phyloP scores from a whole-genome alignment of 106 monocot genomes.

The Xerophyta viscosa region DNA sequence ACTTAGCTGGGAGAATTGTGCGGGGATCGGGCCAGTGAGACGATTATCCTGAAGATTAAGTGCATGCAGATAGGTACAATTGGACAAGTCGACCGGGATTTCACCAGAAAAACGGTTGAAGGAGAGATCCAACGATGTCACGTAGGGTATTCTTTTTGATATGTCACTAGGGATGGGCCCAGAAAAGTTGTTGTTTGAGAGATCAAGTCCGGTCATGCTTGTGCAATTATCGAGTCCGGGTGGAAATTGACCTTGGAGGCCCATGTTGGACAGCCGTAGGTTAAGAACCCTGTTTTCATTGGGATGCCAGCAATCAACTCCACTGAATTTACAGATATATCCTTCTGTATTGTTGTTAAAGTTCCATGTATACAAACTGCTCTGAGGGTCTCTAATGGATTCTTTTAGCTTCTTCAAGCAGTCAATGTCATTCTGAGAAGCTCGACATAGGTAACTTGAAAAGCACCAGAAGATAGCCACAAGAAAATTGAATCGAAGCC shows the following conservation, averaged over 20 bases:
- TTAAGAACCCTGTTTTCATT: constrained; percentile 73
- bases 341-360: constrained; percentile 51
- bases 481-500: background rate
- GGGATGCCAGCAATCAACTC: constrained; percentile 92
- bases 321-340: constrained; percentile 62
- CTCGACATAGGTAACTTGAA: constrained; percentile 20
- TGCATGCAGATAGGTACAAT: constrained; percentile 49
- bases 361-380: constrained; percentile 38
- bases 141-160: constrained; percentile 40
- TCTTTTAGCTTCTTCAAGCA: constrained; percentile 48
- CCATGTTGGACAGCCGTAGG: constrained; percentile 58
- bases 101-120: constrained; percentile 54
- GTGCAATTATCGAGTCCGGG: constrained; percentile 57
- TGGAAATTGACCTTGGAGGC: constrained; percentile 64
- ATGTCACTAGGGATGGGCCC: constrained; percentile 62
- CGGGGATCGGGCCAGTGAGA: constrained; percentile 53
- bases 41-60: constrained; percentile 67
- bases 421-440: constrained; percentile 43
- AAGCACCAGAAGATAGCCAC: constrained; percentile 21
- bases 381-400: constrained; percentile 56
- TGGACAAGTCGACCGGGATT: constrained; percentile 51
- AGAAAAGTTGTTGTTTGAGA: constrained; percentile 58
- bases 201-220: constrained; percentile 72
- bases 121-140: constrained; percentile 74
- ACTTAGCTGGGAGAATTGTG: constrained; percentile 26